These are phyloP conservation scores for Rhamnella rubrinervis DNA, from an alignment of 331 rosid genomes.

Conservation along the genomic window DNA sequence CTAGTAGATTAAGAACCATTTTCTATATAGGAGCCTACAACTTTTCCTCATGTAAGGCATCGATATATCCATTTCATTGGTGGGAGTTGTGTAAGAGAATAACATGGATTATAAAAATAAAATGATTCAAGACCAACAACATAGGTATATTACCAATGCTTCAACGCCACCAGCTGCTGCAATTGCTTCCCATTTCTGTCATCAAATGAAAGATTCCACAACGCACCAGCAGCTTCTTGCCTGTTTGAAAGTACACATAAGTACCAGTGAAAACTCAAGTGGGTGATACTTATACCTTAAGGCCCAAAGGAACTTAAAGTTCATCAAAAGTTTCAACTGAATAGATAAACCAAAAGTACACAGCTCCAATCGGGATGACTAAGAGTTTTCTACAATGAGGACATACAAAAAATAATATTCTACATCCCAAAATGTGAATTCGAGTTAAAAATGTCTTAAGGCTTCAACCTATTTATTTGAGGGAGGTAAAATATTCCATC, in stretches of 20 bases:
- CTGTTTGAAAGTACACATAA: slow-evolving; percentile 36
- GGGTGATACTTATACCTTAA: no score
- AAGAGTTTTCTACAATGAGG: no score
- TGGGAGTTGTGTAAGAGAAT: slow-evolving; percentile 7
- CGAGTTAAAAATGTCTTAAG: no score
- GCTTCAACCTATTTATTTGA: no score
- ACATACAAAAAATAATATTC: no score
- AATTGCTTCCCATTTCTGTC: slow-evolving; percentile 98
- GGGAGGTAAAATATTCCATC: no score
- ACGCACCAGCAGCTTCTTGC: slow-evolving; percentile 99
- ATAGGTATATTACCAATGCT: slow-evolving; percentile 73
- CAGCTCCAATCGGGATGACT: no score
- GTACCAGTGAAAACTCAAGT: background rate
- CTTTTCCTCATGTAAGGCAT: background rate
- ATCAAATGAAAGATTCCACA: slow-evolving; percentile 97
- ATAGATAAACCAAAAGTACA: no score
- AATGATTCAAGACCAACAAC: slow-evolving; percentile 4
- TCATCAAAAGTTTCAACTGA: background rate
- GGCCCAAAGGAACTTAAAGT: background rate
- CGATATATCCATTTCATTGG: background rate
- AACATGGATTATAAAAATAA: background rate
- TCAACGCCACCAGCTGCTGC: slow-evolving; percentile 99
- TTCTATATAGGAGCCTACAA: background rate
- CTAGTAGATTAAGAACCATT: slow-evolving; percentile 1
- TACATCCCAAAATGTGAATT: no score